Evolutionary conservation across 1,284 basidiomycete genomes (phyloP).

Genomic region (Phaffia rhodozyma): DNA sequence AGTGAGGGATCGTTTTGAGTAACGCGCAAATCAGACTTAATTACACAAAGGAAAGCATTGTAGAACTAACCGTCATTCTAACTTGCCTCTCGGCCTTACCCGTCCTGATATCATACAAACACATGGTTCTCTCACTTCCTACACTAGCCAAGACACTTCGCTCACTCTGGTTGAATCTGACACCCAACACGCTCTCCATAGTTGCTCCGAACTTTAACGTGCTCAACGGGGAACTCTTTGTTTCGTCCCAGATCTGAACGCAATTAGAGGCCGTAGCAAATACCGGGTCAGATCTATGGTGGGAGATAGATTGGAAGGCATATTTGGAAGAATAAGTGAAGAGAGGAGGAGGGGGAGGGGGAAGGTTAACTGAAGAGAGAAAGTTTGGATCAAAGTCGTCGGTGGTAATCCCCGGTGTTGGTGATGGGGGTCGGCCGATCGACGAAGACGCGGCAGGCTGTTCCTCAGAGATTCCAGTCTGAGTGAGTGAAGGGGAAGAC

Average conservation of each 20-base stretch:
- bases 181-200: slow-evolving; percentile 71
- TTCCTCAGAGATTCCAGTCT: slow-evolving; percentile 5
- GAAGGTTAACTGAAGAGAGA: background rate
- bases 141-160: slow-evolving; percentile 84
- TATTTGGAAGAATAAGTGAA: slow-evolving; percentile 68
- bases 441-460: background rate
- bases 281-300: slow-evolving; percentile 71
- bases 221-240: slow-evolving; percentile 67
- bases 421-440: background rate
- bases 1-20: too few relatives aligned
- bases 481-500: slow-evolving; percentile 32
- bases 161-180: slow-evolving; percentile 90
- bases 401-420: slow-evolving; percentile 2
- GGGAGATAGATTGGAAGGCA: slow-evolving; percentile 87
- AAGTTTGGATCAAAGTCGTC: slow-evolving; percentile 7
- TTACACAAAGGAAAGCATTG: slow-evolving; percentile 4
- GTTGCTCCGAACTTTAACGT: slow-evolving; percentile 71
- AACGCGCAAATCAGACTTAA: background rate
- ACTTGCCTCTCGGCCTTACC: slow-evolving; percentile 85
- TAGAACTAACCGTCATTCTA: slow-evolving; percentile 63
- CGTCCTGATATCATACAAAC: slow-evolving; percentile 89
- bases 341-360: slow-evolving; percentile 39
- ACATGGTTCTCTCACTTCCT: slow-evolving; percentile 88
- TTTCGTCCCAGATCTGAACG: slow-evolving; percentile 97
- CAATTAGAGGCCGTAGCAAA: slow-evolving; percentile 90